Evolutionary conservation across 148 eudicot genomes (phyloP).

Genomic region (Heliosperma pusillum): DNA sequence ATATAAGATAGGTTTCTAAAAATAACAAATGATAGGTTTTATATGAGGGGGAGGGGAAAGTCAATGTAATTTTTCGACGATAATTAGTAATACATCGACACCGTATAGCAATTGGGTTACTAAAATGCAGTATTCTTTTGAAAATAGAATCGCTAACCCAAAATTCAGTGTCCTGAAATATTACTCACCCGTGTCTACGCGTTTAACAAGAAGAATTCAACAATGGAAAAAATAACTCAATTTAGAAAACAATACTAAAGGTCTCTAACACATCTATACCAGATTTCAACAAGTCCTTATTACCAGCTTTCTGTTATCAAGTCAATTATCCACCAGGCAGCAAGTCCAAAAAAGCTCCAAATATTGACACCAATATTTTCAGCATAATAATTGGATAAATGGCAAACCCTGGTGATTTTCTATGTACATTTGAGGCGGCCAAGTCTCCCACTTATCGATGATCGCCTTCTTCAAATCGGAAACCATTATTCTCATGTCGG

Average conservation of each 20-base stretch:
- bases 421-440: conserved; percentile 20
- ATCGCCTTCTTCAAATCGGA: background rate
- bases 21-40: too few species aligned
- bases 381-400: background rate
- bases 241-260: background rate
- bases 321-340: conserved; percentile 25
- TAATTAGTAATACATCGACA: too few species aligned
- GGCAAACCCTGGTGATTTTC: conserved; percentile 14
- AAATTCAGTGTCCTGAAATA: background rate
- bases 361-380: conserved; percentile 9
- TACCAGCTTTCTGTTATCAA: conserved; percentile 12
- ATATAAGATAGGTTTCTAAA: too few species aligned
- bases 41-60: too few species aligned
- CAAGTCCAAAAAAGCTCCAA: background rate
- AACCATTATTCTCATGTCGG: conserved; percentile 4
- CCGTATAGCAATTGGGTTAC: too few species aligned
- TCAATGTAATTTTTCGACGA: too few species aligned
- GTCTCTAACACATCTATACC: background rate
- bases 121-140: too few species aligned
- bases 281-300: conserved; percentile 24
- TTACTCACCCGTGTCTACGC: background rate
- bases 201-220: background rate
- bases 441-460: conserved; percentile 17
- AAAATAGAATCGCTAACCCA: background rate
- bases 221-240: background rate